Conservation (phyloP, 176 grass and related monocot species). For the bread wheat (Triticum aestivum) region IWGSC_CS_RefSeq_v2.1 NC_057809.1:80130777-80131276, state of each 20-base stretch:
- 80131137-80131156: conserved; percentile 41
- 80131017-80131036: conserved; percentile 4
- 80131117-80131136: conserved; percentile 29
- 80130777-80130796: conserved; percentile 75
- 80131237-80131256: conserved; percentile 32
- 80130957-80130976: conserved; percentile 55
- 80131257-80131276: conserved; percentile 62
- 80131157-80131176: too few species aligned
- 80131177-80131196: too few species aligned
- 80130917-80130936: background rate
- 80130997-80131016: conserved; percentile 85
- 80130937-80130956: conserved; percentile 38
- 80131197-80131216: background rate
- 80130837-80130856: conserved; percentile 64
- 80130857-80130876: conserved; percentile 46
- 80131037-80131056: conserved; percentile 53
- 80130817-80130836: conserved; percentile 64
- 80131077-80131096: conserved; percentile 77
- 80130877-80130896: conserved; percentile 41
- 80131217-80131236: background rate
- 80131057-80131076: conserved; percentile 54
- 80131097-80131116: conserved; percentile 66
- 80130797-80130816: conserved; percentile 43
- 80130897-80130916: conserved; percentile 36
- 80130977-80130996: conserved; percentile 52